phyloP scores from a whole-genome alignment of 805 yeast species.

The Danielozyma ontarioensis region DNA sequence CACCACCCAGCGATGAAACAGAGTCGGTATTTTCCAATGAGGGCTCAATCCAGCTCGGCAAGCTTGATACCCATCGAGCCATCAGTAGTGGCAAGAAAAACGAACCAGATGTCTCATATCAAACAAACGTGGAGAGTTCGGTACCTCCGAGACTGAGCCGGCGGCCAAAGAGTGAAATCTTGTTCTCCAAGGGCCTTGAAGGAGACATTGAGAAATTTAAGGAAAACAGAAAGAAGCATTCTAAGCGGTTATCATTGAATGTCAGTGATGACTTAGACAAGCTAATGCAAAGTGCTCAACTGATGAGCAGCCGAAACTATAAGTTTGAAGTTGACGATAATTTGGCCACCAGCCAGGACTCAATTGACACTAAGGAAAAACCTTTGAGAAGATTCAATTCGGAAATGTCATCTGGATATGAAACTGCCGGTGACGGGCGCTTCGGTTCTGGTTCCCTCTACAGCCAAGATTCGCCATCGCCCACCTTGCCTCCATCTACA shows the following conservation, averaged over 20 bases:
- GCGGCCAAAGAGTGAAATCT: slow-evolving; percentile 28
- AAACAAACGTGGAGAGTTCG: slow-evolving; percentile 30
- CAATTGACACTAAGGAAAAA: not conserved
- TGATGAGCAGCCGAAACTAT: slow-evolving; percentile 4
- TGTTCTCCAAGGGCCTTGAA: not conserved
- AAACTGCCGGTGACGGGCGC: not conserved
- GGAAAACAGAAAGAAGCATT: slow-evolving; percentile 4
- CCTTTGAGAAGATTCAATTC: not conserved
- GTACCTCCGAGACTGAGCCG: slow-evolving; percentile 36
- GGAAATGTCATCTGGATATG: not conserved
- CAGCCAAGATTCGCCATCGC: not conserved
- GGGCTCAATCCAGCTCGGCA: not conserved
- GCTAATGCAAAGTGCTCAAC: slow-evolving; percentile 31
- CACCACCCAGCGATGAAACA: not conserved
- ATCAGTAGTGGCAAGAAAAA: not conserved
- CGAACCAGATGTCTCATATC: slow-evolving; percentile 29
- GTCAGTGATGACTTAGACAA: slow-evolving; percentile 34
- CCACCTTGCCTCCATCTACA: not conserved
- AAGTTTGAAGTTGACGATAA: not conserved
- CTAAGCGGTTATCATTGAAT: slow-evolving; percentile 19
- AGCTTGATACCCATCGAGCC: not conserved
- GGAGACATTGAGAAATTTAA: slow-evolving; percentile 5
- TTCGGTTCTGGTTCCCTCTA: too few relatives aligned
- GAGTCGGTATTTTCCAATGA: not conserved
- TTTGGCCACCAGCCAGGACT: not conserved